phyloP scores from a whole-genome alignment of 2,329 filamentous ascomycete species.

The Teratosphaeriaceae sp. region DNA sequence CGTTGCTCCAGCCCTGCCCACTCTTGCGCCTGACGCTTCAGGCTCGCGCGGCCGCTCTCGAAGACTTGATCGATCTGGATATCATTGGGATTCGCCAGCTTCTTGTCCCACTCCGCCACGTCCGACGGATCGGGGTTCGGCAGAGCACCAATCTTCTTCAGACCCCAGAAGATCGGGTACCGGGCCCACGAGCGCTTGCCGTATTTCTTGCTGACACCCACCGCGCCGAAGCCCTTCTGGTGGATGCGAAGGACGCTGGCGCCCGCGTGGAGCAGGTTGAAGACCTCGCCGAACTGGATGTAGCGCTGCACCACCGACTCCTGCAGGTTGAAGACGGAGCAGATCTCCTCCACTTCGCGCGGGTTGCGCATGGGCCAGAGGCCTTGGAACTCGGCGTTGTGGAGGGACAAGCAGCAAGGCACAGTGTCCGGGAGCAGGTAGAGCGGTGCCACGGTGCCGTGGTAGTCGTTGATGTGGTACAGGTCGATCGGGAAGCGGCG shows the following conservation, averaged over 20 bases:
- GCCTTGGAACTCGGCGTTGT: slow-evolving; percentile 65
- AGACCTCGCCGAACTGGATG: slow-evolving; percentile 62
- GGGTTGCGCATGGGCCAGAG: slow-evolving; percentile 60
- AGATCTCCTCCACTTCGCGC: slow-evolving; percentile 57
- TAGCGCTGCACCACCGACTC: slow-evolving; percentile 52
- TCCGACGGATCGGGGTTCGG: slow-evolving; percentile 62
- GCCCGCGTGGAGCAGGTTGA: slow-evolving; percentile 62
- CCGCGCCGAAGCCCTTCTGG: slow-evolving; percentile 61
- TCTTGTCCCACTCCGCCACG: slow-evolving; percentile 54
- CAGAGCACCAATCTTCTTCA: slow-evolving; percentile 55
- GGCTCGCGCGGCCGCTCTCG: slow-evolving; percentile 47
- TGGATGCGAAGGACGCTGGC: slow-evolving; percentile 60
- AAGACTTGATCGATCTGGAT: slow-evolving; percentile 48
- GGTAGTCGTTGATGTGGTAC: slow-evolving; percentile 63
- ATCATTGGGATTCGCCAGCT: slow-evolving; percentile 44
- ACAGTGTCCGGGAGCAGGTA: slow-evolving; percentile 58
- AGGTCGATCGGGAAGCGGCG: slow-evolving; percentile 56
- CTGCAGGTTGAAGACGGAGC: slow-evolving; percentile 57
- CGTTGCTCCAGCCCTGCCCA: slow-evolving; percentile 60
- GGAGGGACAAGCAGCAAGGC: slow-evolving; percentile 57
- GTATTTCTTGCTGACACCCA: slow-evolving; percentile 63
- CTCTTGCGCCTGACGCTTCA: slow-evolving; percentile 57
- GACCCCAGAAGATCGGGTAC: slow-evolving; percentile 64
- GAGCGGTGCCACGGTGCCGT: slow-evolving; percentile 56
- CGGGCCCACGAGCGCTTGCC: slow-evolving; percentile 59